These are phyloP conservation scores for Blastobotrys persicus DNA, from an alignment of 1,139 yeast genomes.

Conservation along the genomic window DNA sequence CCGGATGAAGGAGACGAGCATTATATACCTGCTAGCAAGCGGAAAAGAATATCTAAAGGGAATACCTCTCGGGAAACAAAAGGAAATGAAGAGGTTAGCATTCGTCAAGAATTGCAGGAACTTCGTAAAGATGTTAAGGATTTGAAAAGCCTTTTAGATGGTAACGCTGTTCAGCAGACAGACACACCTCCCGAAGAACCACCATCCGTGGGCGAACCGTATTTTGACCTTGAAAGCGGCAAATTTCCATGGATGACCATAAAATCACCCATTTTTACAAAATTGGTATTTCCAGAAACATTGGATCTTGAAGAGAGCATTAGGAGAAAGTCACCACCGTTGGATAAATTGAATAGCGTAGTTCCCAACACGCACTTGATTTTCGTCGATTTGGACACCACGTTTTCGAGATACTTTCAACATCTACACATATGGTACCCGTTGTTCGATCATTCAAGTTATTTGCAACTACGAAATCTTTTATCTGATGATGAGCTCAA, in stretches of 20 bases:
- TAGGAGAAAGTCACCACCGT: background rate
- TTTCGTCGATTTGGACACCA: background rate
- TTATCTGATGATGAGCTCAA: background rate
- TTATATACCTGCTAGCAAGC: background rate
- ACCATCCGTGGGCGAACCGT: background rate
- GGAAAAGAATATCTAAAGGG: background rate
- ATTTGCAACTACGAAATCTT: background rate
- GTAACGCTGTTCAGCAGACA: background rate
- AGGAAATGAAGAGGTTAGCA: no score
- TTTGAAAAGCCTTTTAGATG: background rate
- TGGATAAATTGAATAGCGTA: background rate
- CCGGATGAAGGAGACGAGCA: background rate
- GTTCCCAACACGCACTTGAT: background rate
- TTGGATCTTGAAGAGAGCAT: background rate
- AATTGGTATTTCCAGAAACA: background rate
- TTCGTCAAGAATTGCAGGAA: background rate
- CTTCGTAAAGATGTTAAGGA: background rate
- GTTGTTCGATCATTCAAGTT: background rate
- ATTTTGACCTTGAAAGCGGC: background rate
- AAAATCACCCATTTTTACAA: background rate
- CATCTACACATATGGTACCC: background rate
- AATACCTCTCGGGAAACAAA: no score
- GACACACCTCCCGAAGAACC: background rate
- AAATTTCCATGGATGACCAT: background rate
- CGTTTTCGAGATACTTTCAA: background rate